These are phyloP conservation scores for Pezicula radicicola DNA, from an alignment of 2,329 filamentous ascomycete genomes.

Conservation along the genomic window DNA sequence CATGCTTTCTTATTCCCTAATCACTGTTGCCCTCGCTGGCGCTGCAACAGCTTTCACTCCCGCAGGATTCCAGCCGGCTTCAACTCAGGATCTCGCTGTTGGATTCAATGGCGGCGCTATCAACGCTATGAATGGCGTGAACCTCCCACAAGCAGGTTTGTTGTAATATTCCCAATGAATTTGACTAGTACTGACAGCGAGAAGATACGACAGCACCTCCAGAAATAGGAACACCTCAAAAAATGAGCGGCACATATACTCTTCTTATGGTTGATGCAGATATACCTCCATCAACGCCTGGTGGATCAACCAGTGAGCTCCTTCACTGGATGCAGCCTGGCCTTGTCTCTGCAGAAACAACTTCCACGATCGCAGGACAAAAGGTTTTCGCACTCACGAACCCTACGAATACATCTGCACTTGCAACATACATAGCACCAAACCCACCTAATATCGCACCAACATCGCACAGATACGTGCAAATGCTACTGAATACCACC, in stretches of 20 bases:
- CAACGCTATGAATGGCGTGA: conserved; percentile 19
- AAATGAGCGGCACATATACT: conserved; percentile 21
- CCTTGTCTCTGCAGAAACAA: conserved; percentile 16
- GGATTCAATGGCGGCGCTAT: conserved; percentile 16
- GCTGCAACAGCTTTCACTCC: conserved; percentile 23
- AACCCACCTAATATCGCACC: conserved; percentile 20
- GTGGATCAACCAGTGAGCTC: conserved; percentile 17
- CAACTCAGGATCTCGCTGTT: conserved; percentile 18
- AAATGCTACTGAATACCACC: conserved; percentile 24
- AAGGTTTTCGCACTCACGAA: conserved; percentile 19
- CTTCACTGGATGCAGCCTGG: conserved; percentile 28
- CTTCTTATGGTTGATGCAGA: conserved; percentile 28
- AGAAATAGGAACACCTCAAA: conserved; percentile 16
- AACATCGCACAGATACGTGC: conserved; percentile 22
- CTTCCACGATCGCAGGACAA: conserved; percentile 17
- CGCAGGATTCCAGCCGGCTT: conserved; percentile 19
- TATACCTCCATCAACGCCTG: conserved; percentile 16
- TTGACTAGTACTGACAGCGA: background rate
- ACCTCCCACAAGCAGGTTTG: conserved; percentile 20
- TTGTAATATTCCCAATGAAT: background rate
- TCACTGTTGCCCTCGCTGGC: conserved; percentile 21
- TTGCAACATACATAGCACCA: conserved; percentile 20
- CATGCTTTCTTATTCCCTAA: conserved; percentile 18
- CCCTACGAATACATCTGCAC: conserved; percentile 14
- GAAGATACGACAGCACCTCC: conserved; percentile 17